Base-by-base conservation (phyloP, 2,329 filamentous ascomycete species). In the Fusarium concolor region DNA sequence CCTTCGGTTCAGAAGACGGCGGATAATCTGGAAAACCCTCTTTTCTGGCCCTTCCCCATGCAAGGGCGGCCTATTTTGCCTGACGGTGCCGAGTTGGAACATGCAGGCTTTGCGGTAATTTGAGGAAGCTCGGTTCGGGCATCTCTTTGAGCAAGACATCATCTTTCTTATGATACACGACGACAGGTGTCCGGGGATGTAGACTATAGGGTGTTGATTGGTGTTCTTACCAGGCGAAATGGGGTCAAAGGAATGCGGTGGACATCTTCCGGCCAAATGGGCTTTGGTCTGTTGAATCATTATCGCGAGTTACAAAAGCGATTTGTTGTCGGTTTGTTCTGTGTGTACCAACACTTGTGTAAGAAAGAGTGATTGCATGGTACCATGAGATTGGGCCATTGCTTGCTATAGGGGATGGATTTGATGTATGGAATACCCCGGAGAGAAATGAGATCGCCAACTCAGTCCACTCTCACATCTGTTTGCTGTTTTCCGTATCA, bases 1-100 rank as follows among this genome's bases (percentile, higher is more conserved):
- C 49, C 58, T 2, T 61, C 26, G 2, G 62, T 75, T 7, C 71
- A 74, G 47, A 72, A 72, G 37, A 53, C 75, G 10, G 79, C 79
- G 1, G 80, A 81, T 22, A 76, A 71, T 20, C 74, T 82, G 63
- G 82, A 86, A 60, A 87, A 87, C 55, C 86, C 86, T 18, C 76
- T 88, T 3, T 88, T 88, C 68, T 89, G 86, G 86, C 85, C 86
- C 1, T 88, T 88, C 62, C 86, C 86, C 0, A 84, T 87, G 84
- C 86, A 88, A 67, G 86, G 86, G 0, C 79, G 85, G 22, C 86
- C 86, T 5, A 84, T 87, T 58, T 66, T 88, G 28, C 82, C 84
- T 0, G 78, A 75, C 1, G 84, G 85, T 1, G 71, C 79, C 29
- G 78, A 82, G 49, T 70, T 89, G 52, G 78, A 83, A 67, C 80